phyloP scores from a whole-genome alignment of 139 green algal species.

The Chlamydomonas incerta region DNA sequence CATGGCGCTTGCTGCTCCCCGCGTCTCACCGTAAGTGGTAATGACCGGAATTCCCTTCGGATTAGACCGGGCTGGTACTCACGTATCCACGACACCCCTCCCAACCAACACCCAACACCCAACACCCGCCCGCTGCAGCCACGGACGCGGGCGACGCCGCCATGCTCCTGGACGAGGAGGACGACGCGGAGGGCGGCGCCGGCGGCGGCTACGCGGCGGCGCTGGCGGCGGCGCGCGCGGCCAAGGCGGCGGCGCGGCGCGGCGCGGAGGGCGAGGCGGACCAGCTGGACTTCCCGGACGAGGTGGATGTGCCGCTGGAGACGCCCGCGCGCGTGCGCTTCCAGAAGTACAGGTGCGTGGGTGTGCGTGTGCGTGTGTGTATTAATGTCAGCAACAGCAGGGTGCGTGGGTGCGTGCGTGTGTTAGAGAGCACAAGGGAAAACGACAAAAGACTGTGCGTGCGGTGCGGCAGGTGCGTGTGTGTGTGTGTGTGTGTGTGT shows the following conservation, averaged over 20 bases:
- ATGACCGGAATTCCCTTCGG: too few species aligned
- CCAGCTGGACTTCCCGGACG: slow-evolving; percentile 90
- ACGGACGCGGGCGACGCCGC: slow-evolving; percentile 33
- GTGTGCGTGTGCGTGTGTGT: background rate
- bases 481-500: too few species aligned
- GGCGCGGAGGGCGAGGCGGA: slow-evolving; percentile 60
- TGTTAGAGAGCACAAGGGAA: too few species aligned
- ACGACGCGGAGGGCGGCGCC: slow-evolving; percentile 39
- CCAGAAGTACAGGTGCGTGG: slow-evolving; percentile 58
- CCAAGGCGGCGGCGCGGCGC: background rate
- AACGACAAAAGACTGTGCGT: too few species aligned
- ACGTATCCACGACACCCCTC: too few species aligned
- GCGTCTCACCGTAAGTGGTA: too few species aligned
- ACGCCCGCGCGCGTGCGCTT: slow-evolving; percentile 75
- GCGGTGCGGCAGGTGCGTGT: too few species aligned
- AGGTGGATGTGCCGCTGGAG: slow-evolving; percentile 87
- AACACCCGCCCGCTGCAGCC: background rate
- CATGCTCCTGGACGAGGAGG: slow-evolving; percentile 56
- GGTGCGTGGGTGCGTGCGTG: too few species aligned
- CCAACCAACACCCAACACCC: too few species aligned
- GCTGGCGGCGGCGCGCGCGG: slow-evolving; percentile 40
- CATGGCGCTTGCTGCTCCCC: too few species aligned
- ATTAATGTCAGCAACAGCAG: background rate
- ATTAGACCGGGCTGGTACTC: too few species aligned
- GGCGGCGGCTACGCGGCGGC: slow-evolving; percentile 14